These are phyloP conservation scores for Puccinia coronata DNA, from an alignment of 1,284 basidiomycete genomes.

Conservation along the genomic window DNA sequence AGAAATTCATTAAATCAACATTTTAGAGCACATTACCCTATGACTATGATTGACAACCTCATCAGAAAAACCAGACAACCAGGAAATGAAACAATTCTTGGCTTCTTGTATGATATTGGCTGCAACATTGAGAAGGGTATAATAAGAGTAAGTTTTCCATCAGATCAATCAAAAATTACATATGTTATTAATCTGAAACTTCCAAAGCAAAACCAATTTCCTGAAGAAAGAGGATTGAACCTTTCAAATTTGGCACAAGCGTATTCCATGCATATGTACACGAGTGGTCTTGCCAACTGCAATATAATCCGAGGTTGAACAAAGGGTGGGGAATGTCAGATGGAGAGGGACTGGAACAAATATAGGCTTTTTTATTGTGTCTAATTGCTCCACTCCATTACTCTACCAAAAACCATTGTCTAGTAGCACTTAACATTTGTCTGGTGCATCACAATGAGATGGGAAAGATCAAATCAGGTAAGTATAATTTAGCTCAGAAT, in stretches of 20 bases:
- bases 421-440: neutral
- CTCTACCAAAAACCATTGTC: conserved; percentile 1
- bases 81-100: neutral
- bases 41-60: conserved; percentile 16
- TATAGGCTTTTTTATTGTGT: neutral
- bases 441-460: conserved; percentile 2
- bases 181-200: too few relatives aligned
- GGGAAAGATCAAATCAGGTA: neutral
- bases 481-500: neutral
- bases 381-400: neutral
- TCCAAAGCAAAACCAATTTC: conserved; percentile 22
- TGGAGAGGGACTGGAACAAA: conserved; percentile 14
- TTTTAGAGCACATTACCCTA: neutral
- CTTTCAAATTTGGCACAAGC: conserved; percentile 3
- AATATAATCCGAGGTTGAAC: conserved; percentile 11
- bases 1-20: too few relatives aligned
- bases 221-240: neutral
- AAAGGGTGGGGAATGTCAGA: conserved; percentile 5
- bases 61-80: neutral
- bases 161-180: neutral
- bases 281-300: conserved; percentile 8
- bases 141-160: neutral
- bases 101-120: too few relatives aligned
- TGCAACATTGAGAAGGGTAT: conserved; percentile 33
- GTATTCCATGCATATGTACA: conserved; percentile 21